Conservation (phyloP, 2,329 filamentous ascomycete species). For the Trichoderma cornu-damae region DNA sequence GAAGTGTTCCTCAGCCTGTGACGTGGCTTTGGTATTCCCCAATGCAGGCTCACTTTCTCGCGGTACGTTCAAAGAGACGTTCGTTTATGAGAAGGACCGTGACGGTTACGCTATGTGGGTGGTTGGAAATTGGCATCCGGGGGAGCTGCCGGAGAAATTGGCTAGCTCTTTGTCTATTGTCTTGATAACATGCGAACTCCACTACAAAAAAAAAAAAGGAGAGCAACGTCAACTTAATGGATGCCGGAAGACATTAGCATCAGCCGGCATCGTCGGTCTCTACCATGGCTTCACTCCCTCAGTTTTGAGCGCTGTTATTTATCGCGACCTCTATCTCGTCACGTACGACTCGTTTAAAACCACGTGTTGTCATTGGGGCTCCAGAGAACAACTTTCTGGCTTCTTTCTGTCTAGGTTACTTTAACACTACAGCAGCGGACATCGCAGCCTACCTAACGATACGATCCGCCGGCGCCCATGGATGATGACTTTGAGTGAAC, state of each 20-base stretch:
- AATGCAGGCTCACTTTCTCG: conserved; percentile 7
- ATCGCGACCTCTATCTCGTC: not conserved
- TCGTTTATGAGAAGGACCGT: conserved; percentile 1
- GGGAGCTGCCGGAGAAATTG: conserved; percentile 1
- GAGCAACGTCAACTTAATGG: conserved; percentile 5
- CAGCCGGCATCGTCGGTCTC: conserved; percentile 4
- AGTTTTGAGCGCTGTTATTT: not conserved
- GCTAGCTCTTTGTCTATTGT: conserved; percentile 5
- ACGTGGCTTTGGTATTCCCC: conserved; percentile 11
- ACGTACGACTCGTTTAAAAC: conserved; percentile 9
- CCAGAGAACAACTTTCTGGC: conserved; percentile 5
- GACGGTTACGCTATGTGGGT: conserved; percentile 5
- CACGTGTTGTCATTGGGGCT: not conserved
- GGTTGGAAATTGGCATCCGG: not conserved
- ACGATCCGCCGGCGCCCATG: conserved; percentile 3
- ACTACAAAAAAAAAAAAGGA: no score
- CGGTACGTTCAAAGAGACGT: not conserved
- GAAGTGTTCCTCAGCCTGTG: conserved; percentile 1
- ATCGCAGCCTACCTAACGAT: conserved; percentile 1
- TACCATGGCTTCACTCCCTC: conserved; percentile 7
- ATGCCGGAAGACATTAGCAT: conserved; percentile 3
- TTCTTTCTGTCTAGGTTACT: conserved; percentile 1
- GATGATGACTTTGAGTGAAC: conserved; percentile 6
- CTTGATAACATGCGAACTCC: not conserved
- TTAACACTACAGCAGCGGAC: not conserved